Evolutionary conservation across 2,329 filamentous ascomycete species (phyloP), one percentile per base, ranked within the genome.

Genomic region (Talaromyces islandicus): DNA sequence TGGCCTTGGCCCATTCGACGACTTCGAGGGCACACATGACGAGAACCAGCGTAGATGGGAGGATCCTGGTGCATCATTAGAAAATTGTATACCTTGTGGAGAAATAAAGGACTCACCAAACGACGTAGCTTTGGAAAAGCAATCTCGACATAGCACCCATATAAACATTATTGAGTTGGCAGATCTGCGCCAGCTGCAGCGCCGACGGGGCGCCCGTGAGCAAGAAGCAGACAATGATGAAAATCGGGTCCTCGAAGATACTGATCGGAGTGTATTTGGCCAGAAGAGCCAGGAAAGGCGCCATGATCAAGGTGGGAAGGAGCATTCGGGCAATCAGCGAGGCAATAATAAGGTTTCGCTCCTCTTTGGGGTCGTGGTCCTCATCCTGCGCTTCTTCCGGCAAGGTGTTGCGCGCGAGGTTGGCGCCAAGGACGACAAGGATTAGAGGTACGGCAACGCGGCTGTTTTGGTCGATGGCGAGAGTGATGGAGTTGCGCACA

Each of bases 181-280:
- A 99, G 63, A 99, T 99, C 78, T 99, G 94, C 7, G 94, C 93
- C 70, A 99, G 80, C 77, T 99, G 94, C 64, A 99, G 81, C 27
- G 94, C 94, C 64, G 89, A 95, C 6, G 94, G 94, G 3, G 94
- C 94, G 38, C 94, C 94, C 0, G 91, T 93, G 66, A 99, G 88
- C 65, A 99, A 81, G 83, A 97, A 99, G 77, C 92, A 97, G 38
- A 99, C 94, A 66, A 99, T 91, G 66, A 99, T 88, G 75, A 99
- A 99, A 69, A 99, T 99, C 10, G 94, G 94, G 71, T 99, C 94
- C 72, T 95, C 94, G 35, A 99, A 81, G 67, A 99, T 97, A 79
- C 90, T 95, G 70, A 99, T 84, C 2, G 91, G 91, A 27, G 96
- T 85, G 70, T 88, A 97, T 73, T 97, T 97, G 61, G 94, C 94